Evolutionary conservation across 805 yeast species (phyloP).

Genomic region (Yarrowia sp.): DNA sequence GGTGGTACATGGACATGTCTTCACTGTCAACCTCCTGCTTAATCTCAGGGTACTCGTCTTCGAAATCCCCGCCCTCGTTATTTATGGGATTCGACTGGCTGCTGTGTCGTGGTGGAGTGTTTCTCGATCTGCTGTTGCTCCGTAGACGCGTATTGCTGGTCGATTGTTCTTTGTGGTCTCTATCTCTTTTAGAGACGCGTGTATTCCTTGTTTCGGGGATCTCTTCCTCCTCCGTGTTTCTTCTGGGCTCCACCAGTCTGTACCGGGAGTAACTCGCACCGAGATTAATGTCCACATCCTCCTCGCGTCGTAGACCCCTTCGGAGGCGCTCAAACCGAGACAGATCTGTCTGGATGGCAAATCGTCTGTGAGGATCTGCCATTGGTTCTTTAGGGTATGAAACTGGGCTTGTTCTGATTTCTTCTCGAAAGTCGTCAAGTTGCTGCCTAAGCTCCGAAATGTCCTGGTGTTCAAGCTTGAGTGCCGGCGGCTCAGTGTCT

Average conservation of each 20-base stretch:
- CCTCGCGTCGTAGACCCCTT: not conserved
- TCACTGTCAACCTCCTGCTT: not conserved
- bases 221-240: not conserved
- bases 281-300: constrained; percentile 5
- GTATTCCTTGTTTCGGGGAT: not conserved
- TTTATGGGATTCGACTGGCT: not conserved
- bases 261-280: not conserved
- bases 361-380: not conserved
- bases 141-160: not conserved
- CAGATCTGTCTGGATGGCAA: not conserved
- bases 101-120: not conserved
- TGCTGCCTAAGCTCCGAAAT: not conserved
- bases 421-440: not conserved
- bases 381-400: constrained; percentile 2
- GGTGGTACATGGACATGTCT: not conserved
- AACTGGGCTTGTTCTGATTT: constrained; percentile 1
- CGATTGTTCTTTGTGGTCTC: not conserved
- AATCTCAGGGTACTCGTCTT: not conserved
- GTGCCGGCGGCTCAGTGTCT: not conserved
- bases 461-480: not conserved
- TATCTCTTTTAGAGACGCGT: not conserved
- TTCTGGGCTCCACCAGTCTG: not conserved
- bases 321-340: not conserved
- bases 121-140: not conserved
- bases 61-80: not conserved